Evolutionary conservation across 129 eudicot genomes (phyloP).

Genomic region (Calendula officinalis): DNA sequence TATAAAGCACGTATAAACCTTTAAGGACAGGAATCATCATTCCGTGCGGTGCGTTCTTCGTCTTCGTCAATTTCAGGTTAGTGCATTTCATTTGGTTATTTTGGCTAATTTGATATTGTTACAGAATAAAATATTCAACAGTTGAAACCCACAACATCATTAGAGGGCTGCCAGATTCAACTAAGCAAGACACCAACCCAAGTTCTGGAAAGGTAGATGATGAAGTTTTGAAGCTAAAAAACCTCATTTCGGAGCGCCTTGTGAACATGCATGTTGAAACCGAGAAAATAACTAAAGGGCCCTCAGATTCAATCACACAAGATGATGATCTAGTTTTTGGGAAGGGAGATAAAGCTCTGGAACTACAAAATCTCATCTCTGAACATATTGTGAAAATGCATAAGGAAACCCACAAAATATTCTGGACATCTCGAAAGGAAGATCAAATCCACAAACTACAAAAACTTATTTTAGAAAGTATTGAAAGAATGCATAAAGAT

Average conservation of each 20-base stretch:
- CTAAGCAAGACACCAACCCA: neutral
- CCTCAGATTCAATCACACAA: neutral
- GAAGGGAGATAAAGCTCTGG: neutral
- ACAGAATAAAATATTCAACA: too few relatives aligned
- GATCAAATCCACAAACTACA: neutral
- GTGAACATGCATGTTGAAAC: neutral
- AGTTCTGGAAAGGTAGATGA: neutral
- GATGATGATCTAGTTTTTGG: neutral
- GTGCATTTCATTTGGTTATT: too few relatives aligned
- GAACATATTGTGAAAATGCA: neutral
- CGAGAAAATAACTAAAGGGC: neutral
- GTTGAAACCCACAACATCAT: slow-evolving; percentile 6
- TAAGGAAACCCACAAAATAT: neutral
- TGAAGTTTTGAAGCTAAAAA: neutral
- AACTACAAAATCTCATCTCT: neutral
- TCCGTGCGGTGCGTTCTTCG: too few relatives aligned
- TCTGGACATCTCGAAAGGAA: neutral
- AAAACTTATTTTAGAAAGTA: neutral
- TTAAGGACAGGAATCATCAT: too few relatives aligned
- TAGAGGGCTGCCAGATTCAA: neutral
- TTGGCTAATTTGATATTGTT: too few relatives aligned
- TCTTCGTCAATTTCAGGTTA: too few relatives aligned
- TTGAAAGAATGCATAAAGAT: neutral
- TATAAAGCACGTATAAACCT: too few relatives aligned
- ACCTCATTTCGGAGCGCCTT: neutral